Evolutionary conservation across 805 yeast genomes (phyloP).

Genomic region (Cyberlindnera maritima): DNA sequence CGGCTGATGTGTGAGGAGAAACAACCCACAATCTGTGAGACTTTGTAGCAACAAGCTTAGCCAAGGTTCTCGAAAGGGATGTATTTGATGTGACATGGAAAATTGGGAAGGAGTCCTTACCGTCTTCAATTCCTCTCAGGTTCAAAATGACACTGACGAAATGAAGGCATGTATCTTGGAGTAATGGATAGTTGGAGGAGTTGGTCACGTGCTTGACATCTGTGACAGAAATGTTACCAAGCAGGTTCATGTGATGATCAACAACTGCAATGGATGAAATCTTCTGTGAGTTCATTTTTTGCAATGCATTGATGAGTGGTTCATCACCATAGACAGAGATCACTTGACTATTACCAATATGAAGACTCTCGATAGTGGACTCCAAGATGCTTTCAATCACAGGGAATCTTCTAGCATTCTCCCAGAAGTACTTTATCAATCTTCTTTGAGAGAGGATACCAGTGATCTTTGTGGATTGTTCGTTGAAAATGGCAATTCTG

Average conservation of each 20-base stretch:
- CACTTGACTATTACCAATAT: conserved; percentile 72
- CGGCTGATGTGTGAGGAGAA: conserved; percentile 43
- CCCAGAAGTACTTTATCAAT: conserved; percentile 83
- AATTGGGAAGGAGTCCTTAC: conserved; percentile 95
- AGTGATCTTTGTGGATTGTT: conserved; percentile 51
- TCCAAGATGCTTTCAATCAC: conserved; percentile 73
- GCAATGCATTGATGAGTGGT: conserved; percentile 79
- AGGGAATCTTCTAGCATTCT: conserved; percentile 83
- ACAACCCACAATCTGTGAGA: conserved; percentile 89
- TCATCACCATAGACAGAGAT: conserved; percentile 86
- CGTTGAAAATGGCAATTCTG: conserved; percentile 76
- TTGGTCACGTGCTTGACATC: conserved; percentile 88
- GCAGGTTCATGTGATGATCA: conserved; percentile 67
- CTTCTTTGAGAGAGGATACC: conserved; percentile 93
- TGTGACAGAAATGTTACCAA: conserved; percentile 93
- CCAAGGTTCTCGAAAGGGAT: conserved; percentile 83
- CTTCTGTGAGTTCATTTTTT: conserved; percentile 78
- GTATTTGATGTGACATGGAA: conserved; percentile 84
- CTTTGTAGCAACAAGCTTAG: conserved; percentile 92
- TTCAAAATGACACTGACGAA: conserved; percentile 84
- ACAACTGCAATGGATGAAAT: conserved; percentile 92
- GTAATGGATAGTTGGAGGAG: conserved; percentile 79
- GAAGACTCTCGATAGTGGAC: conserved; percentile 64
- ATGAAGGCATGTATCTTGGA: conserved; percentile 81
- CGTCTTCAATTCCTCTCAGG: conserved; percentile 87